Base-by-base conservation (phyloP, 2,329 filamentous ascomycete species). In the Penicillium sp. region DNA sequence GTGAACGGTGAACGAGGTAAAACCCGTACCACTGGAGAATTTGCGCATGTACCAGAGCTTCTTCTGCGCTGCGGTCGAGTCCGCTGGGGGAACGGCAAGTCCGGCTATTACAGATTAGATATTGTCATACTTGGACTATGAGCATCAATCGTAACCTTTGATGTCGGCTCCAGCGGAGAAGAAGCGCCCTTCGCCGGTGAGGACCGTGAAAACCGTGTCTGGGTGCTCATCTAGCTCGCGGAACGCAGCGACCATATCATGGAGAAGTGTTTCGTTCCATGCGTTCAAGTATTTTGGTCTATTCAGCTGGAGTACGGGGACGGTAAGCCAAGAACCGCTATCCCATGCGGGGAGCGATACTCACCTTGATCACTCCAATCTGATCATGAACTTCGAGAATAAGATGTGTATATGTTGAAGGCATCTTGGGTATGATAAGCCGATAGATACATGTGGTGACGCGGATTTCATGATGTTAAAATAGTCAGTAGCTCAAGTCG, bases 21-120 rank as follows among this genome's bases (percentile, higher is more conserved):
- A 26, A 26, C 26, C 26, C 38, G 13, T 48, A 57, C 55, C 46
- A 31, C 15, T 30, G 4, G 63, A 53, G 49, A 62, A 62, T 35
- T 56, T 56, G 38, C 31, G 45, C 56, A 64, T 62, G 26, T 53
- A 54, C 48, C 50, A 59, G 11, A 62, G 56, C 49, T 64, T 64
- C 13, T 44, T 57, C 38, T 64, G 45, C 3, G 52, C 57, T 17
- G 21, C 30, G 11, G 50, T 50, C 21, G 44, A 17, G 11, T 45
- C 50, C 15, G 44, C 11, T 2, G 45, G 54, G 2, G 55, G 45
- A 29, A 7, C 21, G 1, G 19, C 45, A 3, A 44, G 29, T 7
- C 46, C 55, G 15, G 45, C 53, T 55, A 17, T 19, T n/a, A 7
- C 11, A 4, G 3, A 1, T 30, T 46, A 15, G 21, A 35, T n/a